These are phyloP conservation scores for Tremella fuciformis DNA, from an alignment of 768 basidiomycete species.

Conservation along the genomic window DNA sequence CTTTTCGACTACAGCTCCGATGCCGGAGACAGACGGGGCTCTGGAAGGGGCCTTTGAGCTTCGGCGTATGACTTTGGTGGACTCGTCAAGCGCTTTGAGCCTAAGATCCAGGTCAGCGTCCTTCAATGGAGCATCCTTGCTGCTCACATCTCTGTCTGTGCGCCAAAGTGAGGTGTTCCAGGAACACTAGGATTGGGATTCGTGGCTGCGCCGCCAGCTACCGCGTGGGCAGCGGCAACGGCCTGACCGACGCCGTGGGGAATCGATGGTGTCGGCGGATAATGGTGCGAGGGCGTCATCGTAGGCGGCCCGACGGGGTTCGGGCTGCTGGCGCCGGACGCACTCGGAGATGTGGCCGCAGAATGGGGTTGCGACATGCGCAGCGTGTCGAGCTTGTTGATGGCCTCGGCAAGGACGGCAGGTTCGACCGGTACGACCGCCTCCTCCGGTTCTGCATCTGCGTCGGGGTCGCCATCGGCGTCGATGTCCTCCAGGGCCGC, in stretches of 20 bases:
- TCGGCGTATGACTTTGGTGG: conserved; percentile 44
- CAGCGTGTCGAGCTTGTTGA: conserved; percentile 35
- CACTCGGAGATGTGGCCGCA: conserved; percentile 22
- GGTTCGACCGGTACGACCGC: conserved; percentile 26
- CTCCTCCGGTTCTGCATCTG: background rate
- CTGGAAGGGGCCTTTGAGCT: conserved; percentile 34
- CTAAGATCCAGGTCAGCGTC: conserved; percentile 16
- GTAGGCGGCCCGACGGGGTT: conserved; percentile 5
- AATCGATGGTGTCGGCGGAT: background rate
- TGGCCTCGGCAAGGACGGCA: conserved; percentile 33
- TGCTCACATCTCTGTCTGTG: conserved; percentile 46
- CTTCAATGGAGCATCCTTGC: background rate
- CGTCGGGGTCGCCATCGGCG: background rate
- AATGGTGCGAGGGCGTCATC: no score
- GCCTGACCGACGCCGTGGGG: background rate
- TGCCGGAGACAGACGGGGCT: conserved; percentile 50
- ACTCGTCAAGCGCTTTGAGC: conserved; percentile 46
- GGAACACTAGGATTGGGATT: conserved; percentile 29
- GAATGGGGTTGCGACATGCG: conserved; percentile 31
- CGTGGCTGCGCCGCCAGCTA: conserved; percentile 3
- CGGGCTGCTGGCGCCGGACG: conserved; percentile 31
- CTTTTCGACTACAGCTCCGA: conserved; percentile 67
- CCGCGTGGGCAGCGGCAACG: background rate
- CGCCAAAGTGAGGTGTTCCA: conserved; percentile 51
- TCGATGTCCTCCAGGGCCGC: no score